Evolutionary conservation across 1,139 yeast genomes (phyloP).

Genomic region (Yamadazyma songkhlaensis): DNA sequence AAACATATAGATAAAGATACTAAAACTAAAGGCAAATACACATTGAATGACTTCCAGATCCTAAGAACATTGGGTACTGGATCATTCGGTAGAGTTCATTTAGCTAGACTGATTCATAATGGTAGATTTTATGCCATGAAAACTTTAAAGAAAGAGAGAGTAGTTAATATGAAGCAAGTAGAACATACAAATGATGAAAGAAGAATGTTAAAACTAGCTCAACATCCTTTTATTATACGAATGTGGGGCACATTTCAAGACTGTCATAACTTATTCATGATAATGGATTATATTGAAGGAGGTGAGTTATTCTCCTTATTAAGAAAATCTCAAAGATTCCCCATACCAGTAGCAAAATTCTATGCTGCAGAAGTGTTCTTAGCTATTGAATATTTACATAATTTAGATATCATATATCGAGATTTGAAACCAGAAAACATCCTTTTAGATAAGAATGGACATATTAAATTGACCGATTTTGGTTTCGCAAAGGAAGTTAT

Average conservation of each 20-base stretch:
- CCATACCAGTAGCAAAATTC: slow-evolving; percentile 62
- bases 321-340: slow-evolving; percentile 58
- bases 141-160: slow-evolving; percentile 55
- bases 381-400: slow-evolving; percentile 57
- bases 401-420: slow-evolving; percentile 56
- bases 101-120: slow-evolving; percentile 56
- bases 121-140: slow-evolving; percentile 61
- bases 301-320: slow-evolving; percentile 57
- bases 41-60: slow-evolving; percentile 50
- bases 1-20: slow-evolving; percentile 24
- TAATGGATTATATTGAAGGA: slow-evolving; percentile 65
- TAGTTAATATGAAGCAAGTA: slow-evolving; percentile 59
- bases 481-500: slow-evolving; percentile 63
- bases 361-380: slow-evolving; percentile 61
- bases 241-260: slow-evolving; percentile 71
- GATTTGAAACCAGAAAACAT: slow-evolving; percentile 63
- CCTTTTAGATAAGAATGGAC: slow-evolving; percentile 55
- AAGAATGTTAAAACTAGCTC: slow-evolving; percentile 52
- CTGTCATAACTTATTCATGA: slow-evolving; percentile 53
- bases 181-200: slow-evolving; percentile 65
- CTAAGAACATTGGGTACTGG: slow-evolving; percentile 61
- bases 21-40: slow-evolving; percentile 52
- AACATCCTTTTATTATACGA: slow-evolving; percentile 57
- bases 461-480: slow-evolving; percentile 58
- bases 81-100: slow-evolving; percentile 60